Percentiles rank a stretch among this genome's conserved stretches.
Evolutionary conservation across 768 basidiomycete genomes (phyloP).

Genomic region (Boletales sp.): DNA sequence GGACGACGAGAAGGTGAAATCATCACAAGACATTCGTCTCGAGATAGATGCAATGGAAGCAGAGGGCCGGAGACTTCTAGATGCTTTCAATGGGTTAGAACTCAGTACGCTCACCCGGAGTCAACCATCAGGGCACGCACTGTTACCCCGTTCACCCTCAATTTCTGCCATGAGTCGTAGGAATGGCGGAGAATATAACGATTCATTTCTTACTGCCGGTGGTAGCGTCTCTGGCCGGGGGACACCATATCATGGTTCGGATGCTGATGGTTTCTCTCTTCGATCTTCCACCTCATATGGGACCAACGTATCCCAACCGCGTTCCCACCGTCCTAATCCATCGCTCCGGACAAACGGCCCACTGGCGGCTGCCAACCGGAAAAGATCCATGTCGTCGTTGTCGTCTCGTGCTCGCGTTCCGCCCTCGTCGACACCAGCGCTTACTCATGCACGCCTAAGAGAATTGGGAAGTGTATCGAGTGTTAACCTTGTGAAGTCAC

Average conservation of each 20-base stretch:
- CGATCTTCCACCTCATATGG: constrained; percentile 50
- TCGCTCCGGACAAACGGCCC: constrained; percentile 34
- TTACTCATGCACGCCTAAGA: constrained; percentile 27
- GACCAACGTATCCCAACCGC: constrained; percentile 46
- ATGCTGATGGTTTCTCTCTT: constrained; percentile 50
- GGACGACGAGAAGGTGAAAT: constrained; percentile 55
- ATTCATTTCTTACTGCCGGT: constrained; percentile 23
- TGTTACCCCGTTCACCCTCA: constrained; percentile 28
- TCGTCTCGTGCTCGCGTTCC: constrained; percentile 42
- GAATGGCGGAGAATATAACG: constrained; percentile 24
- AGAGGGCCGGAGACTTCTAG: constrained; percentile 66
- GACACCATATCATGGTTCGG: constrained; percentile 32
- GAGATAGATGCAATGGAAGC: constrained; percentile 70
- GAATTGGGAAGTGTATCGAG: constrained; percentile 40
- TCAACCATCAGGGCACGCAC: constrained; percentile 23
- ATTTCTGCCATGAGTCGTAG: constrained; percentile 24
- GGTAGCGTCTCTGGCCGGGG: constrained; percentile 27
- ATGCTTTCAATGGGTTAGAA: constrained; percentile 79
- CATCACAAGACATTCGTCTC: constrained; percentile 59
- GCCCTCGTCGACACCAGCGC: constrained; percentile 33
- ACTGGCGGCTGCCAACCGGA: constrained; percentile 39
- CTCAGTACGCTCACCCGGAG: constrained; percentile 55
- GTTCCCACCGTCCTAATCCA: constrained; percentile 41
- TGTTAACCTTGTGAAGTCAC: constrained; percentile 50
- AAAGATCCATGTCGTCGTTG: constrained; percentile 61